Conservation (phyloP, 805 yeast species). For the Metschnikowia lunata region DNA sequence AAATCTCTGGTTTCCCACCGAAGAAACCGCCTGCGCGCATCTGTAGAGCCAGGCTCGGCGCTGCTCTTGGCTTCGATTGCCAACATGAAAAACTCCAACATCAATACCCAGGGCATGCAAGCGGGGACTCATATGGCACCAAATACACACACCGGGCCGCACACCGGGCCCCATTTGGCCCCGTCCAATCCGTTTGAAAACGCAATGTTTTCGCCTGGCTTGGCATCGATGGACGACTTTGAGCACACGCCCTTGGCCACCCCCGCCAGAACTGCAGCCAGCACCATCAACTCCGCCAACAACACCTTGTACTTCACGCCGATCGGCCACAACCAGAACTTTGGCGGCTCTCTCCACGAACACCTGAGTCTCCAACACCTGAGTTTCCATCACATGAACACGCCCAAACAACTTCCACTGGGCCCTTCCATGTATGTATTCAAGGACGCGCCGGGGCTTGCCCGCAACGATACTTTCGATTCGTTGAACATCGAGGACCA, state of each 20-base stretch:
- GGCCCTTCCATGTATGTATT: not conserved
- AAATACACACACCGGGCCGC: not conserved
- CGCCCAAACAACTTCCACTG: not conserved
- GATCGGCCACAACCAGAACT: conserved; percentile 10
- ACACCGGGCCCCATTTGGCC: not conserved
- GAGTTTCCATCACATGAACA: no score
- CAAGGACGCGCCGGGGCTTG: not conserved
- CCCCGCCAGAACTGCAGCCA: conserved; percentile 5
- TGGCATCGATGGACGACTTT: conserved; percentile 9
- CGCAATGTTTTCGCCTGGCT: conserved; percentile 11
- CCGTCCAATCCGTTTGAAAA: conserved; percentile 13
- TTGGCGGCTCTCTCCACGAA: conserved; percentile 15
- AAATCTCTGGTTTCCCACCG: conserved; percentile 25
- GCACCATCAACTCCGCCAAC: not conserved
- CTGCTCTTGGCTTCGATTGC: conserved; percentile 18
- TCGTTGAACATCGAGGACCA: conserved; percentile 35
- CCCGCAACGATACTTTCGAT: conserved; percentile 13
- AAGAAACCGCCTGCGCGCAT: conserved; percentile 15
- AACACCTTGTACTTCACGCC: conserved; percentile 16
- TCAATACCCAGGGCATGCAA: not conserved
- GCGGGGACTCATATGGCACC: not conserved
- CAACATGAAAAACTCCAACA: conserved; percentile 9
- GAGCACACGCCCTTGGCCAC: conserved; percentile 17
- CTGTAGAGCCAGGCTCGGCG: conserved; percentile 13
- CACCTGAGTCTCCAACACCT: not conserved